These are phyloP conservation scores for Nigrospora sphaerica DNA, from an alignment of 2,329 filamentous ascomycete genomes.

Conservation along the genomic window DNA sequence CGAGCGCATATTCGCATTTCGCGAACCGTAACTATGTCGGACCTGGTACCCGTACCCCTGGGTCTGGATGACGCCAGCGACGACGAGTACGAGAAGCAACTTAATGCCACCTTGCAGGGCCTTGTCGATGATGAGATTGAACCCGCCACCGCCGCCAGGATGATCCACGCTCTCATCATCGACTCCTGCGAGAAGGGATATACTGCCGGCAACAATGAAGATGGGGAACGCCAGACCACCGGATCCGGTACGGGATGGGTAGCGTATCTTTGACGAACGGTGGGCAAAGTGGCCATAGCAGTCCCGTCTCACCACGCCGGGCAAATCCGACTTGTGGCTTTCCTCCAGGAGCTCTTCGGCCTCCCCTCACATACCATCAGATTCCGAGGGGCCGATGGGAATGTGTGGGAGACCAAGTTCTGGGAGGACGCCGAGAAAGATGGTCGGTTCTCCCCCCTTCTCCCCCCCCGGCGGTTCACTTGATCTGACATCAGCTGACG, in stretches of 20 bases:
- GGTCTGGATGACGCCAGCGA: not conserved
- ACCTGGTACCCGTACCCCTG: not conserved
- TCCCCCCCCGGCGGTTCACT: too few relatives aligned
- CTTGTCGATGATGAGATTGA: not conserved
- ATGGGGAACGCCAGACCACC: not conserved
- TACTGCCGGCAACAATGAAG: too few relatives aligned
- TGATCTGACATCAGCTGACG: too few relatives aligned
- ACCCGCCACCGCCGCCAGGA: not conserved
- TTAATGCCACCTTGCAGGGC: not conserved
- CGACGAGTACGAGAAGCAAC: not conserved
- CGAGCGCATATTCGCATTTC: too few relatives aligned
- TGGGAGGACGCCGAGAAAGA: not conserved
- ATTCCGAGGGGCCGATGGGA: not conserved
- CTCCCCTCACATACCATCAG: not conserved
- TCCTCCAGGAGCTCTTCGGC: not conserved
- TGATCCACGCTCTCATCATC: not conserved
- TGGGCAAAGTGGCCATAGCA: not conserved
- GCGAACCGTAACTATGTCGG: not conserved
- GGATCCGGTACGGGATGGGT: not conserved
- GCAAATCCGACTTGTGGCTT: not conserved
- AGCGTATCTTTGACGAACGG: not conserved
- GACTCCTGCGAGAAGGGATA: not conserved
- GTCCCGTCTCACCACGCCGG: not conserved
- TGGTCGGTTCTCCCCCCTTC: not conserved
- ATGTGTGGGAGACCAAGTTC: not conserved